Evolutionary conservation across 768 basidiomycete species (phyloP).

Genomic region (Rhodocollybia butyracea): DNA sequence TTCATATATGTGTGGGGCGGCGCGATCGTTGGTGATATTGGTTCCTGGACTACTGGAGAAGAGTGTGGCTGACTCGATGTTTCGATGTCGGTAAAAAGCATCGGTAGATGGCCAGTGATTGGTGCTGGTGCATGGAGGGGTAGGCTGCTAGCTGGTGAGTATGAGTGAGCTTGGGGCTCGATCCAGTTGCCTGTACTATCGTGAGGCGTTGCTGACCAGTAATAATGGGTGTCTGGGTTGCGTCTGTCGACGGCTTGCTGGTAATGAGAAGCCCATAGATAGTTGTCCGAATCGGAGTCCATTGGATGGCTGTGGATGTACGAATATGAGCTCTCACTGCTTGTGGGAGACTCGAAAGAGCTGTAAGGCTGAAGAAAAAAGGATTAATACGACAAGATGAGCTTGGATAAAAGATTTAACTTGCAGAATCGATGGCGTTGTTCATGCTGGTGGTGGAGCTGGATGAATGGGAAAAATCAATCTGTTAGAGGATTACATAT

Average conservation of each 20-base stretch:
- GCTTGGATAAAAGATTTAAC: neutral
- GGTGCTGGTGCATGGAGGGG: slow-evolving; percentile 28
- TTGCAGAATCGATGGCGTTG: neutral
- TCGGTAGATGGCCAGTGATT: slow-evolving; percentile 16
- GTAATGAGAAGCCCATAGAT: slow-evolving; percentile 1
- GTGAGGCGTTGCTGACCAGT: neutral
- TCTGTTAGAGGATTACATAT: neutral
- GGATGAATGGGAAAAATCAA: neutral
- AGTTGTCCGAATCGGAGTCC: neutral
- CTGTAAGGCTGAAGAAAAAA: neutral
- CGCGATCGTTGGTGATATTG: neutral
- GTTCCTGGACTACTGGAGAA: neutral
- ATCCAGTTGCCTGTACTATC: slow-evolving; percentile 14
- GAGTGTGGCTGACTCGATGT: slow-evolving; percentile 8
- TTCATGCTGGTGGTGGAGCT: neutral
- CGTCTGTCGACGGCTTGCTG: neutral
- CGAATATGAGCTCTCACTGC: neutral
- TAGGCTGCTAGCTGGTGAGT: slow-evolving; percentile 10
- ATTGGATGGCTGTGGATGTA: neutral
- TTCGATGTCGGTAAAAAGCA: slow-evolving; percentile 11
- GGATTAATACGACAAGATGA: neutral
- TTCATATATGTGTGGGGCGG: neutral
- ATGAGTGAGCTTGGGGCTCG: slow-evolving; percentile 17
- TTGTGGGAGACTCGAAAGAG: neutral
- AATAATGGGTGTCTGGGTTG: neutral